Evolutionary conservation across 208 protist genomes (phyloP).

Genomic region (Naegleria gruberi): DNA sequence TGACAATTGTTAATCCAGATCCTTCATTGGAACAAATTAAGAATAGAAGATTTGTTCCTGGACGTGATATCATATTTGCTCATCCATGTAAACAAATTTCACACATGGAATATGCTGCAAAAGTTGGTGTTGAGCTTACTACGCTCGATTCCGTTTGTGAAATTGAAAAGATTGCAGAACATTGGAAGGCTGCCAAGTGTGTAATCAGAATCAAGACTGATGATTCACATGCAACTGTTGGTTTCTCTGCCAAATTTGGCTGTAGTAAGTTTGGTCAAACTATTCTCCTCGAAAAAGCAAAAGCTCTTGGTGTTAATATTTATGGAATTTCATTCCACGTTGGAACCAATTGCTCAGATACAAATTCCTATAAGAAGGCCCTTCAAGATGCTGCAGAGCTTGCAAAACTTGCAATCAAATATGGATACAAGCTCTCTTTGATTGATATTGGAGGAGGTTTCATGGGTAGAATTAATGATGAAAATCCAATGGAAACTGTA

Average conservation of each 20-base stretch:
- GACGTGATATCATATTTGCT: constrained; percentile 55
- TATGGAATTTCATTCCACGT: constrained; percentile 75
- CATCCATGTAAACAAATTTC: constrained; percentile 69
- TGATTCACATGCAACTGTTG: constrained; percentile 53
- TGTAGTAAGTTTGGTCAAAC: constrained; percentile 40
- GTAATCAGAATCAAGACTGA: constrained; percentile 63
- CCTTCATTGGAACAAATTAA: background rate
- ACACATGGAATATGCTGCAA: constrained; percentile 52
- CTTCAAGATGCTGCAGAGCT: constrained; percentile 47
- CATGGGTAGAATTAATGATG: constrained; percentile 43
- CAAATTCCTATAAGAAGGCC: constrained; percentile 50
- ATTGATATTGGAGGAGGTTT: constrained; percentile 77
- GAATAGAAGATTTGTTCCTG: background rate
- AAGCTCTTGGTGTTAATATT: constrained; percentile 47
- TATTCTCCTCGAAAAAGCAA: constrained; percentile 45
- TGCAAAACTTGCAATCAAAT: constrained; percentile 46
- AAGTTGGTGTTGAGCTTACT: constrained; percentile 51
- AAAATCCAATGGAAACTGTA: constrained; percentile 48
- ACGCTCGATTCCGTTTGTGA: constrained; percentile 69
- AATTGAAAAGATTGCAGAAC: constrained; percentile 57
- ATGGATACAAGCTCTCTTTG: constrained; percentile 60
- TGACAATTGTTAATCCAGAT: constrained; percentile 22
- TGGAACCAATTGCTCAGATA: constrained; percentile 60
- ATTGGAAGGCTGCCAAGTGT: constrained; percentile 45
- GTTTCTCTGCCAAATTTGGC: constrained; percentile 73